These are phyloP conservation scores for Thielaviopsis populi DNA, from an alignment of 2,329 filamentous ascomycete species.

Conservation along the genomic window DNA sequence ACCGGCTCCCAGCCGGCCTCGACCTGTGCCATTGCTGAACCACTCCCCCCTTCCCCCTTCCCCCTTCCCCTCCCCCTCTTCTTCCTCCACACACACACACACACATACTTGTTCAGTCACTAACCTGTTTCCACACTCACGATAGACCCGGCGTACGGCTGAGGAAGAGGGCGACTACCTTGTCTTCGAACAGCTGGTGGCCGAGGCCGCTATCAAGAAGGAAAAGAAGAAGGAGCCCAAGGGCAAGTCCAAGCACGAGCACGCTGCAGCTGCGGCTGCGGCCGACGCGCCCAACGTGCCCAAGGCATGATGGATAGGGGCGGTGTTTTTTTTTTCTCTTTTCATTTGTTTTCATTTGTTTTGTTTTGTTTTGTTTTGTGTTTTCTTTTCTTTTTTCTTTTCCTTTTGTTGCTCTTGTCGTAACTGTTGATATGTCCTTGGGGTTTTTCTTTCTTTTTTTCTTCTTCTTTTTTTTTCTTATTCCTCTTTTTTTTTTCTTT, in stretches of 20 bases:
- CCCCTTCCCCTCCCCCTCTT: neutral
- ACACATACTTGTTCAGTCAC: too few species aligned
- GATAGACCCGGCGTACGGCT: conserved; percentile 67
- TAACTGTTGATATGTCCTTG: neutral
- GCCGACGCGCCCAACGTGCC: conserved; percentile 19
- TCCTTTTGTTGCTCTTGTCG: neutral
- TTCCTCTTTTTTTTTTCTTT: neutral
- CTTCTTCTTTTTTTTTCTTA: neutral
- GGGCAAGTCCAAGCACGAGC: conserved; percentile 33
- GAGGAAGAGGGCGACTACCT: conserved; percentile 98
- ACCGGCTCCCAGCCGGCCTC: too few species aligned
- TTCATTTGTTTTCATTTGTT: neutral
- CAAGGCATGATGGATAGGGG: conserved; percentile 18
- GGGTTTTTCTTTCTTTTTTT: neutral
- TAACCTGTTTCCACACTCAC: conserved; percentile 13
- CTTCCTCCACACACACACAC: neutral
- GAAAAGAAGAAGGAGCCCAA: conserved; percentile 52
- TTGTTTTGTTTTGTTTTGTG: neutral
- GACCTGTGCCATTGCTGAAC: too few species aligned
- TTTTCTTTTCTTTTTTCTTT: neutral
- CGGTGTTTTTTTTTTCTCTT: conserved; percentile 5
- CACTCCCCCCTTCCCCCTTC: too few species aligned
- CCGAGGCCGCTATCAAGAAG: conserved; percentile 91
- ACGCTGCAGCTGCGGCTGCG: conserved; percentile 20
- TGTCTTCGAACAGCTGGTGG: conserved; percentile 95